Conservation (phyloP, 2,329 filamentous ascomycete species). For the Thelonectria blattea region DNA sequence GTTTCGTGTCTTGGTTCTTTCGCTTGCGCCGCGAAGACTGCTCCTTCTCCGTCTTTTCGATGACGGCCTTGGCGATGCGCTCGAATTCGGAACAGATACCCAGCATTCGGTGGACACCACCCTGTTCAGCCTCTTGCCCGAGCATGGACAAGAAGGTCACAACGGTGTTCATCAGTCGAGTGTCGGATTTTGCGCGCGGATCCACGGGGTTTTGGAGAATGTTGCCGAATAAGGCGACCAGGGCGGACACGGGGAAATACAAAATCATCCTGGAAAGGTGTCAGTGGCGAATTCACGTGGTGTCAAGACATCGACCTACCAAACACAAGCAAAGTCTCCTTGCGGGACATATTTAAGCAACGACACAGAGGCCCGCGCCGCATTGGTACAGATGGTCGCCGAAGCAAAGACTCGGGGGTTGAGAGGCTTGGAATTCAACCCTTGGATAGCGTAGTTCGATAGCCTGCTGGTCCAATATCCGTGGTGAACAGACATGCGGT, state of each 20-base stretch:
- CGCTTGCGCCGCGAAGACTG: slow-evolving; percentile 81
- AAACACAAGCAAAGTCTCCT: slow-evolving; percentile 92
- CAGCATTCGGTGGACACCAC: slow-evolving; percentile 92
- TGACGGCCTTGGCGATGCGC: slow-evolving; percentile 86
- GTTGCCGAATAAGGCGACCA: slow-evolving; percentile 95
- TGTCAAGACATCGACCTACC: slow-evolving; percentile 61
- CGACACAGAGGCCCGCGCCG: slow-evolving; percentile 90
- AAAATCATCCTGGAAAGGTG: slow-evolving; percentile 72
- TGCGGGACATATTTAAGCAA: slow-evolving; percentile 95
- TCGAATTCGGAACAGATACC: slow-evolving; percentile 96
- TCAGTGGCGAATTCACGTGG: slow-evolving; percentile 36
- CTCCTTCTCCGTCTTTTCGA: slow-evolving; percentile 91
- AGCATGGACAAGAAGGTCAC: slow-evolving; percentile 91
- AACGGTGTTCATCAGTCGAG: slow-evolving; percentile 89
- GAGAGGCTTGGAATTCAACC: slow-evolving; percentile 85
- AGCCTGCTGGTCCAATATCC: slow-evolving; percentile 97
- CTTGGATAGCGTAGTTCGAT: slow-evolving; percentile 94
- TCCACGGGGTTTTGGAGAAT: slow-evolving; percentile 96
- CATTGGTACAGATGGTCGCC: slow-evolving; percentile 88
- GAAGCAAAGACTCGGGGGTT: slow-evolving; percentile 96
- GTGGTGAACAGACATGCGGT: slow-evolving; percentile 97
- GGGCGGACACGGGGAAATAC: slow-evolving; percentile 94
- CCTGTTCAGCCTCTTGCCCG: slow-evolving; percentile 86
- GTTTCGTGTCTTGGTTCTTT: slow-evolving; percentile 66
- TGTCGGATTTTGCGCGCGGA: slow-evolving; percentile 83